Evolutionary conservation across 768 basidiomycete species (phyloP).

Genomic region (Filobasidium wieringae): DNA sequence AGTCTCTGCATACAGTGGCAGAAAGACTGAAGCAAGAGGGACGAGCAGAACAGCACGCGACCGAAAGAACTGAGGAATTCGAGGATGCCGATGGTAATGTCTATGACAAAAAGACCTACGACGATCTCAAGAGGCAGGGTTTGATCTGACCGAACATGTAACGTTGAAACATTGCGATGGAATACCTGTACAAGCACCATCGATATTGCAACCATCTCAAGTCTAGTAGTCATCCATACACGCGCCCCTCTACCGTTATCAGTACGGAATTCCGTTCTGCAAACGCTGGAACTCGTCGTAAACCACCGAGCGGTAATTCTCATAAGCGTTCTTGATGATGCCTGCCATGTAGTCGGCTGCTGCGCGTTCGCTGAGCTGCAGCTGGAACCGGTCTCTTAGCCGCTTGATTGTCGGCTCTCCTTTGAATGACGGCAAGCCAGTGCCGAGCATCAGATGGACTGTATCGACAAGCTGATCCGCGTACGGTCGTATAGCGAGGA

Average conservation of each 20-base stretch:
- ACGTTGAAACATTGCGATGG: background rate
- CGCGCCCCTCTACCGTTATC: no score
- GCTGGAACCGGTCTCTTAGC: constrained; percentile 72
- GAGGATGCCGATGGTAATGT: constrained; percentile 99
- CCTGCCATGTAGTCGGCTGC: constrained; percentile 91
- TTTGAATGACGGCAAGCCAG: constrained; percentile 91
- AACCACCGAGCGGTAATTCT: constrained; percentile 81
- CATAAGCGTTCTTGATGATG: constrained; percentile 80
- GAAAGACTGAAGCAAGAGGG: constrained; percentile 96
- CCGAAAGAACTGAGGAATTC: constrained; percentile 93
- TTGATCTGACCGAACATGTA: constrained; percentile 44
- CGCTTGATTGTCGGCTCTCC: constrained; percentile 84
- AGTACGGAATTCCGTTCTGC: constrained; percentile 25
- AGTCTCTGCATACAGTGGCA: constrained; percentile 52
- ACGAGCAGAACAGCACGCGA: constrained; percentile 79
- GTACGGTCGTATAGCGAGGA: constrained; percentile 89
- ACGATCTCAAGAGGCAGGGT: constrained; percentile 91
- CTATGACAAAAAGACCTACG: constrained; percentile 95
- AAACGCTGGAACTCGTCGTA: constrained; percentile 83
- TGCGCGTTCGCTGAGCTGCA: constrained; percentile 69
- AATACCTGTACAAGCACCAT: no score
- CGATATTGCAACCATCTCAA: no score
- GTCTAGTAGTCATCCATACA: no score
- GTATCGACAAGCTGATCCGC: constrained; percentile 80
- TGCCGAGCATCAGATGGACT: constrained; percentile 85